Percentiles rank a stretch among this genome's conserved stretches.
These are phyloP conservation scores for Panicum miliaceum DNA, from an alignment of 176 grass and related monocot genomes.

Conservation along the genomic window DNA sequence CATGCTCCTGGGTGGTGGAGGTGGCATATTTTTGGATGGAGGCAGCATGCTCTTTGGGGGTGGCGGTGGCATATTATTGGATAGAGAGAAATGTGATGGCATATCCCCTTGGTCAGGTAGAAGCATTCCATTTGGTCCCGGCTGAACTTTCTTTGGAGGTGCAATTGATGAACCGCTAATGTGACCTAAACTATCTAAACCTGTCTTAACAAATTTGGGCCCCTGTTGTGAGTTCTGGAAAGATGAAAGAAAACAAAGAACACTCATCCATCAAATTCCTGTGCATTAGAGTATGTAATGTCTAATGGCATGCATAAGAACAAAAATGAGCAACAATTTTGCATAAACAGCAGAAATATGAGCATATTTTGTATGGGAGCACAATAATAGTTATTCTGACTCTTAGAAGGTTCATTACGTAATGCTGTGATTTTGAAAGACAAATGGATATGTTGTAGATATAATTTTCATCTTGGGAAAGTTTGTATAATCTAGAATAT, in stretches of 20 bases:
- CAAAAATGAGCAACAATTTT: conserved; percentile 22
- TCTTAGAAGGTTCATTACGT: neutral
- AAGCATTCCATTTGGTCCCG: conserved; percentile 50
- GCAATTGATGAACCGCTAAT: conserved; percentile 44
- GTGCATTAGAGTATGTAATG: conserved; percentile 19
- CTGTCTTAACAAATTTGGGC: conserved; percentile 93
- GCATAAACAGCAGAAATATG: conserved; percentile 13
- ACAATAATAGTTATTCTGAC: conserved; percentile 1
- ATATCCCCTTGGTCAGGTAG: conserved; percentile 34
- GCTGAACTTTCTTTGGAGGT: conserved; percentile 54
- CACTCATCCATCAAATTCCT: conserved; percentile 54
- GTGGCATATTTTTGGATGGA: conserved; percentile 24
- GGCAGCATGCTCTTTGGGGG: conserved; percentile 37
- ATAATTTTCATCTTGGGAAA: conserved; percentile 26
- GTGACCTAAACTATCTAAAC: conserved; percentile 63
- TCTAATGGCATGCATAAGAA: conserved; percentile 11
- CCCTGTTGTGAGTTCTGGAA: conserved; percentile 94
- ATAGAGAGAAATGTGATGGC: conserved; percentile 22
- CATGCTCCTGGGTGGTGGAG: conserved; percentile 41
- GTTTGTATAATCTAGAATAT: conserved; percentile 5
- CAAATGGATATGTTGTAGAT: neutral
- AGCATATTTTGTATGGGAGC: conserved; percentile 17
- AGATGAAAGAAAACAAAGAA: conserved; percentile 62
- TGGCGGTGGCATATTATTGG: conserved; percentile 26
- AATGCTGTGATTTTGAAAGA: conserved; percentile 9